These are phyloP conservation scores for Pythium utonaiense DNA, from an alignment of 352 stramenopile species.

Conservation along the genomic window DNA sequence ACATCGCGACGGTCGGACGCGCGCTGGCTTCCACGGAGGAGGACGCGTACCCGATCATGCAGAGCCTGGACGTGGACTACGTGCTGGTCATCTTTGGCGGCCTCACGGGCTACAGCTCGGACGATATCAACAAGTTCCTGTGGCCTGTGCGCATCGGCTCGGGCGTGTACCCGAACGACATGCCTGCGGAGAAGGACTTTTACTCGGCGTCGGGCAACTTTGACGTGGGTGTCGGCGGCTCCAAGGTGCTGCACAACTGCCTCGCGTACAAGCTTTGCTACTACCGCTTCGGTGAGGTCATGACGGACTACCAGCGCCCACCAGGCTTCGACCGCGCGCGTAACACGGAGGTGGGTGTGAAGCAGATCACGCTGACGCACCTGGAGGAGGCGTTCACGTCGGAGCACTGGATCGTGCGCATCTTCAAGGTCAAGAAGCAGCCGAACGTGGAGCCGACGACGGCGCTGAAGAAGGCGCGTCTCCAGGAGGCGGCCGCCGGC, in stretches of 20 bases:
- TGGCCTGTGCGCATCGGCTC: slow-evolving; percentile 92
- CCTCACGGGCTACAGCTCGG: slow-evolving; percentile 64
- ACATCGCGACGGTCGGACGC: slow-evolving; percentile 93
- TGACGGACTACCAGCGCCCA: slow-evolving; percentile 78
- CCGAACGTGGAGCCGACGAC: slow-evolving; percentile 76
- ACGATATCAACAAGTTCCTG: slow-evolving; percentile 93
- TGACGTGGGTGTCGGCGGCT: slow-evolving; percentile 77
- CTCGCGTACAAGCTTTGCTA: slow-evolving; percentile 94
- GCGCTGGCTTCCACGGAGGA: slow-evolving; percentile 70
- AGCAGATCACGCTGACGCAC: slow-evolving; percentile 71
- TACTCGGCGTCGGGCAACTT: slow-evolving; percentile 81
- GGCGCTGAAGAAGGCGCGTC: slow-evolving; percentile 54
- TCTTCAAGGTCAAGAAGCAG: slow-evolving; percentile 84
- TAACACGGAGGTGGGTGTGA: slow-evolving; percentile 47
- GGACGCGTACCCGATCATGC: slow-evolving; percentile 62
- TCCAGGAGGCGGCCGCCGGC: slow-evolving; percentile 42
- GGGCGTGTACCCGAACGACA: slow-evolving; percentile 84
- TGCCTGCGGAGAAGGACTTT: slow-evolving; percentile 86
- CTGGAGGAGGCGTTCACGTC: slow-evolving; percentile 92
- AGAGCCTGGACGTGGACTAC: slow-evolving; percentile 79
- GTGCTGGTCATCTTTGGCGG: slow-evolving; percentile 77
- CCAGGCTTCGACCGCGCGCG: slow-evolving; percentile 84
- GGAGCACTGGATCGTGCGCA: slow-evolving; percentile 91
- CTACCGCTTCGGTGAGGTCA: slow-evolving; percentile 90
- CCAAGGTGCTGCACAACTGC: slow-evolving; percentile 88